Conservation (phyloP, 73 alveolate genomes). For the Symbiodinium pilosum region DNA sequence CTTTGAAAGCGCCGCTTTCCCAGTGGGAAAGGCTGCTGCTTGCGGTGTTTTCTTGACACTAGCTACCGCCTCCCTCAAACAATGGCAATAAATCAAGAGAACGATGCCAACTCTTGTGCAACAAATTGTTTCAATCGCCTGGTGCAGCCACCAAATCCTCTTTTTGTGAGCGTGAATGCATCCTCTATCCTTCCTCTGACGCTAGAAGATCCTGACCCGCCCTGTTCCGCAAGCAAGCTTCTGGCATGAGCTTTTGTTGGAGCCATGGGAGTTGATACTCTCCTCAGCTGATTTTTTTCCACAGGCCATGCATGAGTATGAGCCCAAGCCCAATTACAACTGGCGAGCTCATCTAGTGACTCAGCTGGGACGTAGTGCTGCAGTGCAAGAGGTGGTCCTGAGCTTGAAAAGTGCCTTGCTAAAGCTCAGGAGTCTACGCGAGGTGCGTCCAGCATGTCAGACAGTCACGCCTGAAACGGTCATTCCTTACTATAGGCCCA, state of each 20-base stretch:
- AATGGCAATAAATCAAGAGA: no score
- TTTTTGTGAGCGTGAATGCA: no score
- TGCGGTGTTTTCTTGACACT: no score
- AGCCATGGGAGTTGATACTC: background rate
- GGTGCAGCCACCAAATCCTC: no score
- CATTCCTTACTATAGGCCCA: background rate
- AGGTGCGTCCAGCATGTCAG: conserved; percentile 18
- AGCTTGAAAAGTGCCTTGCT: no score
- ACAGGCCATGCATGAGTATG: conserved; percentile 87
- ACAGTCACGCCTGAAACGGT: background rate
- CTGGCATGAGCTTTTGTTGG: background rate
- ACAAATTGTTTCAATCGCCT: no score
- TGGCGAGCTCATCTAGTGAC: conserved; percentile 87
- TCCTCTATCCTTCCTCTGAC: no score
- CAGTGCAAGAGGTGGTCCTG: background rate
- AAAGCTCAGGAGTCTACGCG: conserved; percentile 52
- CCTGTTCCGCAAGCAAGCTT: background rate
- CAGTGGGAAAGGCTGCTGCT: no score
- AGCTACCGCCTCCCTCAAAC: no score
- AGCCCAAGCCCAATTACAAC: conserved; percentile 86
- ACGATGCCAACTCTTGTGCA: no score
- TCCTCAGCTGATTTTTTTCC: background rate
- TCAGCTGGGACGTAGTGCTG: background rate
- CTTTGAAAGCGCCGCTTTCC: no score
- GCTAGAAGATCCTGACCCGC: no score